Percentiles rank a stretch among this genome's conserved stretches.
Evolutionary conservation across 1,284 basidiomycete species (phyloP).

Genomic region (Puccinia brachypodii): DNA sequence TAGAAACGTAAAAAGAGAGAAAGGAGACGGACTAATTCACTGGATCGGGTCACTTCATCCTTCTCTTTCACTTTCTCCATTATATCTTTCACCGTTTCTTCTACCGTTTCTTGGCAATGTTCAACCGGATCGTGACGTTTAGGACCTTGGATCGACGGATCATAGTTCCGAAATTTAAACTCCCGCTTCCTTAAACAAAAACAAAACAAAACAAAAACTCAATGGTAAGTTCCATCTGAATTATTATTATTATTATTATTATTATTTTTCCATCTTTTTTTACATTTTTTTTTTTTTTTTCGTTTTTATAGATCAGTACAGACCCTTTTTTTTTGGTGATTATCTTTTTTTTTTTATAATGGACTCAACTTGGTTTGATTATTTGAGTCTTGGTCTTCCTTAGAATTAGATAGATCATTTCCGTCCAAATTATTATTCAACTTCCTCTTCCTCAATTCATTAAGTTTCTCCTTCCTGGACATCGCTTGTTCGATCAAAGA

Average conservation of each 20-base stretch:
- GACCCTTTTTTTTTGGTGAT: too few species aligned
- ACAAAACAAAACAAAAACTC: neutral
- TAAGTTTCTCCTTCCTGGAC: conserved; percentile 37
- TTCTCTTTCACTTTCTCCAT: conserved; percentile 29
- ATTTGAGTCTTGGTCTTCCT: neutral
- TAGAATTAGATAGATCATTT: neutral
- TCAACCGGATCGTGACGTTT: conserved; percentile 1
- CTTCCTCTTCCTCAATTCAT: conserved; percentile 22
- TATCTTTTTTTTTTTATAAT: neutral
- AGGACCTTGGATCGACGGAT: conserved; percentile 33
- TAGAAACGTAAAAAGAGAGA: too few species aligned
- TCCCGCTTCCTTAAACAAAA: conserved; percentile 31
- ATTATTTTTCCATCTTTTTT: too few species aligned
- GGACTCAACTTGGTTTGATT: neutral
- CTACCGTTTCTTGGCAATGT: conserved; percentile 29
- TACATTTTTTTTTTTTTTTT: too few species aligned
- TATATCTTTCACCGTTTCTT: conserved; percentile 42
- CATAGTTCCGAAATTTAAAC: conserved; percentile 44
- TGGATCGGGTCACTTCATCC: conserved; percentile 25
- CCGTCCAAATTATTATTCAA: neutral
- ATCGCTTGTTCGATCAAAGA: conserved; percentile 39
- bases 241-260: neutral
- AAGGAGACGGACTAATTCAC: conserved; percentile 27
- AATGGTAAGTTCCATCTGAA: neutral
- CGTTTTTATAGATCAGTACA: too few species aligned